phyloP scores from a whole-genome alignment of 2,329 filamentous ascomycete species.

The Raffaelea albimanens region DNA sequence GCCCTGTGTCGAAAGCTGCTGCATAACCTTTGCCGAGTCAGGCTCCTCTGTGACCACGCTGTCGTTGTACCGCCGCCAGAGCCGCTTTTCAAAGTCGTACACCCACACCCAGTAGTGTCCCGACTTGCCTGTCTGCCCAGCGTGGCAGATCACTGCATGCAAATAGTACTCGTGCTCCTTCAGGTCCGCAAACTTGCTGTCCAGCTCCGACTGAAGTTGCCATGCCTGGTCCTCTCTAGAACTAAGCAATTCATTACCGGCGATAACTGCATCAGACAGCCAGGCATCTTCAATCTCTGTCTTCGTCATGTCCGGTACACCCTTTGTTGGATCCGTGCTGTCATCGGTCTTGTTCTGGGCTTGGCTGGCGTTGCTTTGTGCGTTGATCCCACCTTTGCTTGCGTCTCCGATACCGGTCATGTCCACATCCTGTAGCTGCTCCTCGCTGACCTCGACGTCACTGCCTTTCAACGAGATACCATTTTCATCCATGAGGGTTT shows the following conservation, averaged over 20 bases:
- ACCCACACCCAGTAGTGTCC: slow-evolving; percentile 99
- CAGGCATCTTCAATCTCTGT: slow-evolving; percentile 3
- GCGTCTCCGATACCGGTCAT: background rate
- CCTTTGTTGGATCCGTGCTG: background rate
- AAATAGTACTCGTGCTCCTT: slow-evolving; percentile 65
- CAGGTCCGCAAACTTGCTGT: slow-evolving; percentile 52
- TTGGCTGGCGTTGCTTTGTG: background rate
- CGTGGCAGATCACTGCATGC: slow-evolving; percentile 89
- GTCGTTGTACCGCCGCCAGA: slow-evolving; percentile 96
- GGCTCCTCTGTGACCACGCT: slow-evolving; percentile 62
- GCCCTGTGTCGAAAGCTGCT: slow-evolving; percentile 55
- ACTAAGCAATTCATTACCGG: slow-evolving; percentile 2
- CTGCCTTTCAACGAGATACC: slow-evolving; percentile 19
- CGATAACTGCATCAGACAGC: background rate
- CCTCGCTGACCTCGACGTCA: background rate
- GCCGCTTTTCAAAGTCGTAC: slow-evolving; percentile 67
- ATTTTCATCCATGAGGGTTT: slow-evolving; percentile 21
- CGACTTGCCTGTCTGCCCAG: slow-evolving; percentile 53
- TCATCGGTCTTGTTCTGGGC: background rate
- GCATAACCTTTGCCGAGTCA: slow-evolving; percentile 61
- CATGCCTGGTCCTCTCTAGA: slow-evolving; percentile 3
- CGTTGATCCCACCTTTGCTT: no score
- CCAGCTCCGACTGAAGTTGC: slow-evolving; percentile 23
- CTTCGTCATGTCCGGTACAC: background rate
- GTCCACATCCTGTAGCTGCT: background rate